Conservation (phyloP, 2,329 filamentous ascomycete genomes). For the Cladosporium sp. region DNA sequence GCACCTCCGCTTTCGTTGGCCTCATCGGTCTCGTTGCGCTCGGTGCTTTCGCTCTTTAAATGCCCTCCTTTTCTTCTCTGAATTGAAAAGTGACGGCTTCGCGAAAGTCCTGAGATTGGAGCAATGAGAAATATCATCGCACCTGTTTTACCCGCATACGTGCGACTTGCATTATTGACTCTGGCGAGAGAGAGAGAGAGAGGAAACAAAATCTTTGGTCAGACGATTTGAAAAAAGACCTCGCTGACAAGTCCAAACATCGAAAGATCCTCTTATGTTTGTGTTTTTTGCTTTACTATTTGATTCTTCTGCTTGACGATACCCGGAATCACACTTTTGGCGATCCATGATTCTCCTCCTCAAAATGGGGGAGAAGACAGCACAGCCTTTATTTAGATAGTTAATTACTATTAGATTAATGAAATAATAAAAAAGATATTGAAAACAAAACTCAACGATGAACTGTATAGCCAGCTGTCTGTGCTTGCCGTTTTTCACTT, state of each 20-base stretch:
- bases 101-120: background rate
- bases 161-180: background rate
- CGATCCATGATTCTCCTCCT: background rate
- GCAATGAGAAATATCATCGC: background rate
- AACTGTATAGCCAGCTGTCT: background rate
- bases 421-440: background rate
- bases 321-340: background rate
- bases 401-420: background rate
- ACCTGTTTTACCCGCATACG: background rate
- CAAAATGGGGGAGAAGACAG: too few relatives aligned
- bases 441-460: too few relatives aligned
- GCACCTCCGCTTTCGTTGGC: slow-evolving; percentile 30
- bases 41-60: slow-evolving; percentile 32
- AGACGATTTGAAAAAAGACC: background rate
- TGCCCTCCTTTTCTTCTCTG: background rate
- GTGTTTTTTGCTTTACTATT: background rate
- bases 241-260: background rate
- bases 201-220: background rate
- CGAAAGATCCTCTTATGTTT: background rate
- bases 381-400: background rate
- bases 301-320: background rate
- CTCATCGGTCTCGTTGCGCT: slow-evolving; percentile 33
- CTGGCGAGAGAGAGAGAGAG: background rate
- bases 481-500: background rate
- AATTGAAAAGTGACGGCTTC: background rate